Evolutionary conservation across 805 yeast species (phyloP), one percentile per base, ranked within the genome.

Genomic region (Debaryomyces castellii): DNA sequence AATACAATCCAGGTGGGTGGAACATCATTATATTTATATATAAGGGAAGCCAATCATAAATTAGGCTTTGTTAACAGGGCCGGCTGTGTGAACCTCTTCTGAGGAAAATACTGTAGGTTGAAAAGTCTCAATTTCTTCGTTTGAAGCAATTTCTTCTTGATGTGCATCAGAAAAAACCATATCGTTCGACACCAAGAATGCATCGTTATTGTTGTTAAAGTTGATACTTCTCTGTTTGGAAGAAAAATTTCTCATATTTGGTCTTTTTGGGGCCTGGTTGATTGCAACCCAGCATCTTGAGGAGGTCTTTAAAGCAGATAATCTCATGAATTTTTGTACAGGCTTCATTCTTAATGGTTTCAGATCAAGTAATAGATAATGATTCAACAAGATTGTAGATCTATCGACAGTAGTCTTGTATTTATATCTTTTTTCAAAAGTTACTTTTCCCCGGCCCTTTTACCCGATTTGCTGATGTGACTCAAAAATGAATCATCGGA

Each of bases 21-120:
- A 28, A 4, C 17, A 28, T 28, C n/a, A 7, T 28, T 14, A 14
- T 28, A 23, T 28, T 16, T 28, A 28, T 28, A 28, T 28, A 28
- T 28, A 27, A 27, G 14, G 7, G 12, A 10, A 4, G 32, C 32
- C 32, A 9, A 27, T 8, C 12, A 10, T 27, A 28, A 28, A 28
- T 28, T 28, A 28, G 16, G 53, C 52, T 46, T 57, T 62, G 48
- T 66, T 70, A 48, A 69, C 75, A 48, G 76, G 74, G 47, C 74
- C 71, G 47, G 76, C 72, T 56, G 77, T 71, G 54, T 59, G 58
- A 17, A 72, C 53, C 42, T 72, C 76, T 48, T 71, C 76, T n/a
- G 66, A 57, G 22, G 75, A 69, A 46, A 58, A 63, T 16, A 72
- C 62, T 27, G 64, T 60, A 14, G 77, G 76, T 52, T 71, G 74